phyloP scores from a whole-genome alignment of 1,284 basidiomycete genomes.

The Ceratobasidium theobromae region DNA sequence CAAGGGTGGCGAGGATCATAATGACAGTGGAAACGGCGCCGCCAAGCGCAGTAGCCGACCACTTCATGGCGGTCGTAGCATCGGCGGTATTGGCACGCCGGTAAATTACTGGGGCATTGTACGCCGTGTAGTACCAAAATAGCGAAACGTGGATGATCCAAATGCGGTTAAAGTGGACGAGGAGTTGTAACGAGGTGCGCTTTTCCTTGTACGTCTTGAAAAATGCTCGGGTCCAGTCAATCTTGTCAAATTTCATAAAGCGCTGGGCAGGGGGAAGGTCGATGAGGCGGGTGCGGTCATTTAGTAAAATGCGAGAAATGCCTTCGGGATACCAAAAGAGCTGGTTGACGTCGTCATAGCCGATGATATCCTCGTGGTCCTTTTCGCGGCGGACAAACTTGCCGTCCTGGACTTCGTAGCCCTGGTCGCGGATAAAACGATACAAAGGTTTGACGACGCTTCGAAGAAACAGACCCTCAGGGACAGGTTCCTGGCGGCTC shows the following conservation, averaged over 20 bases:
- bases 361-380: constrained; percentile 95
- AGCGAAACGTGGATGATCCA: constrained; percentile 93
- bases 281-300: constrained; percentile 88
- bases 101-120: constrained; percentile 89
- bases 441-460: constrained; percentile 96
- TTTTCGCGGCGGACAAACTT: constrained; percentile 91
- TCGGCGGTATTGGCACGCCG: constrained; percentile 58
- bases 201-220: constrained; percentile 98
- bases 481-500: constrained; percentile 87
- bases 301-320: constrained; percentile 86
- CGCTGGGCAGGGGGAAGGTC: constrained; percentile 86
- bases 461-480: constrained; percentile 91
- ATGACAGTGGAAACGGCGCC: constrained; percentile 88
- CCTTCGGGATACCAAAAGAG: constrained; percentile 99
- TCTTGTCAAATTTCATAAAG: constrained; percentile 92
- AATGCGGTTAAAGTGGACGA: constrained; percentile 97
- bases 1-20: constrained; percentile 90
- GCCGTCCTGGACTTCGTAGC: constrained; percentile 95
- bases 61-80: constrained; percentile 72
- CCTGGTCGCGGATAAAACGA: constrained; percentile 95
- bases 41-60: constrained; percentile 87
- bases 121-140: constrained; percentile 94
- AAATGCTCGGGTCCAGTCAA: constrained; percentile 92
- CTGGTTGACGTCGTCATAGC: constrained; percentile 99
- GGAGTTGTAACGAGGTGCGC: constrained; percentile 87